These are phyloP conservation scores for Fibroporia radiculosa DNA, from an alignment of 768 basidiomycete species.

Conservation along the genomic window DNA sequence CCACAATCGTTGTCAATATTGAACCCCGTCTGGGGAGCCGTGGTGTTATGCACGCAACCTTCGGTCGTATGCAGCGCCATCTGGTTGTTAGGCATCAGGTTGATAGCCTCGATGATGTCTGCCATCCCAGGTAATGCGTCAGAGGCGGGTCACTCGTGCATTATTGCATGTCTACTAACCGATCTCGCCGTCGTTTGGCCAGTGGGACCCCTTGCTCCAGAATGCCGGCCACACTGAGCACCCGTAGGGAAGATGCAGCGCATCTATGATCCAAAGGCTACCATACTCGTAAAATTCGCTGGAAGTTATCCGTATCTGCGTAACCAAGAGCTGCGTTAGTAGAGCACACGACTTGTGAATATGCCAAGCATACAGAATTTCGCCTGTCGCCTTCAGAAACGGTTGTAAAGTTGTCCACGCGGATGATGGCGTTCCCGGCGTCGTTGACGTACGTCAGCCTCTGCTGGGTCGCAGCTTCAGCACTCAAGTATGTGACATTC, in stretches of 20 bases:
- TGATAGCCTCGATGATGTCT: conserved; percentile 58
- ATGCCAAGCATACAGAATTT: conserved; percentile 40
- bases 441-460: conserved; percentile 52
- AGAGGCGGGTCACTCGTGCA: not conserved
- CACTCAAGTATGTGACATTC: conserved; percentile 53
- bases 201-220: conserved; percentile 27
- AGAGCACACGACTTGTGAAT: not conserved
- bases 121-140: conserved; percentile 12
- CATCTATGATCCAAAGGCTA: conserved; percentile 39
- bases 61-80: conserved; percentile 45
- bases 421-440: conserved; percentile 59
- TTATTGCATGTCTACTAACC: conserved; percentile 9
- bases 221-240: conserved; percentile 46
- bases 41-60: conserved; percentile 29
- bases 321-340: not conserved
- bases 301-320: conserved; percentile 38
- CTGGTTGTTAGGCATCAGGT: conserved; percentile 42
- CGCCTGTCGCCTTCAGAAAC: conserved; percentile 45
- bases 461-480: conserved; percentile 36
- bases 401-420: conserved; percentile 62
- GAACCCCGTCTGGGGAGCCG: conserved; percentile 26
- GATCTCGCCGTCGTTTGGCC: conserved; percentile 37
- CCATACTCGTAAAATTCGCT: conserved; percentile 35
- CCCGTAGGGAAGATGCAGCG: conserved; percentile 45
- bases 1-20: conserved; percentile 25